Evolutionary conservation across 768 basidiomycete genomes (phyloP).

Genomic region (Suillus spraguei): DNA sequence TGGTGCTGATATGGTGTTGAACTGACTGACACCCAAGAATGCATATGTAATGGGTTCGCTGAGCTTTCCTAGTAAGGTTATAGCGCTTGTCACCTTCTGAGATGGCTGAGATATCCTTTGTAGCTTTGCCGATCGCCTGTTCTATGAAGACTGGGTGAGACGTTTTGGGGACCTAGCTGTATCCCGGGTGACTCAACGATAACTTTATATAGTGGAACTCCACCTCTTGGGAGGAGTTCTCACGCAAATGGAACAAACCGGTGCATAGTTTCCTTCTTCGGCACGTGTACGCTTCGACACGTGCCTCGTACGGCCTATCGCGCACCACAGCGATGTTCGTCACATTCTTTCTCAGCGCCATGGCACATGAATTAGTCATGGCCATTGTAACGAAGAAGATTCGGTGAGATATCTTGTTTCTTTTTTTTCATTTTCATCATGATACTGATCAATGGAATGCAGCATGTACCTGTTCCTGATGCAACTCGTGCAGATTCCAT

Average conservation of each 20-base stretch:
- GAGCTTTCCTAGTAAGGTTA: conserved; percentile 79
- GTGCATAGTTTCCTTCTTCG: conserved; percentile 92
- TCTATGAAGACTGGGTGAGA: conserved; percentile 94
- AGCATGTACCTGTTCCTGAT: conserved; percentile 87
- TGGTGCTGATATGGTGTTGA: neutral
- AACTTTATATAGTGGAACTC: conserved; percentile 82
- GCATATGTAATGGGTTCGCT: conserved; percentile 95
- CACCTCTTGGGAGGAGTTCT: conserved; percentile 95
- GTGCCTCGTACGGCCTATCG: conserved; percentile 74
- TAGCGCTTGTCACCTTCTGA: neutral
- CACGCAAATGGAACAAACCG: conserved; percentile 98
- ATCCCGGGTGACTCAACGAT: conserved; percentile 5
- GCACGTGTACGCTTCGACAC: conserved; percentile 93
- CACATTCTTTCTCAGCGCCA: conserved; percentile 91
- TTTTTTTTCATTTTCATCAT: neutral
- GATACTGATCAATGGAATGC: neutral
- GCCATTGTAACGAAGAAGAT: conserved; percentile 92
- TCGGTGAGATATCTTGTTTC: conserved; percentile 46
- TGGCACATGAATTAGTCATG: conserved; percentile 96
- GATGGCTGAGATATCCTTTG: conserved; percentile 3
- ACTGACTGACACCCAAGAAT: conserved; percentile 53
- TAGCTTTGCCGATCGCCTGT: conserved; percentile 96
- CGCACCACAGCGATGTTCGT: conserved; percentile 83
- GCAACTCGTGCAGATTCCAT: conserved; percentile 88
- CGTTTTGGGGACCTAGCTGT: neutral